Percentiles rank a stretch among this genome's conserved stretches.
Evolutionary conservation across 768 basidiomycete species (phyloP).

Genomic region (Dacryopinax spathularia): DNA sequence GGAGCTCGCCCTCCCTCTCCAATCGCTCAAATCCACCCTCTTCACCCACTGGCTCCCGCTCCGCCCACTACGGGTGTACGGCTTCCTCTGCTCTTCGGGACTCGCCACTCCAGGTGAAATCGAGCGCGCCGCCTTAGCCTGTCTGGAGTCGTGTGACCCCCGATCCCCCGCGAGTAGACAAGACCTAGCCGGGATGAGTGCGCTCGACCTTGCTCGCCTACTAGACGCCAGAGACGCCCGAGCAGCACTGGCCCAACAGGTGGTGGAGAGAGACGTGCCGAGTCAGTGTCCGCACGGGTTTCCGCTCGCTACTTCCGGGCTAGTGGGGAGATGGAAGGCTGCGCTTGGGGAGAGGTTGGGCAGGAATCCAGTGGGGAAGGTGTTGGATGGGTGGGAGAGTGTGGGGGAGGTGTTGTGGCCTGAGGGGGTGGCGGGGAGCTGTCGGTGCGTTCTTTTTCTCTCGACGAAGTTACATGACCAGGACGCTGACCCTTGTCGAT

Average conservation of each 20-base stretch:
- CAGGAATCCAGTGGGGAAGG: neutral
- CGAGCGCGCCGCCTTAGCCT: neutral
- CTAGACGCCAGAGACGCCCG: neutral
- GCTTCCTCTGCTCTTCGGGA: neutral
- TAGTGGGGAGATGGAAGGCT: neutral
- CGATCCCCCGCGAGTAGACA: neutral
- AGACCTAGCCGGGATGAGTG: neutral
- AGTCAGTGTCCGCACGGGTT: neutral
- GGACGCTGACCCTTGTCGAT: neutral
- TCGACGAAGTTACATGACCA: neutral
- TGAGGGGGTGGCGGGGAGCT: neutral
- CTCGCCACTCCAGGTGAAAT: neutral
- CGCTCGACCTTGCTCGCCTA: neutral
- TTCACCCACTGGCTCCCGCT: neutral
- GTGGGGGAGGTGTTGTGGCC: neutral
- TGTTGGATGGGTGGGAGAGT: neutral
- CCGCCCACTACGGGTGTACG: neutral
- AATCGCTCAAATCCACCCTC: neutral
- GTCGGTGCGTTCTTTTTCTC: neutral
- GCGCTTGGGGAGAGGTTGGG: constrained; percentile 1
- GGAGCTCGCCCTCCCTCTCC: constrained; percentile 2
- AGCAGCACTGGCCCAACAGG: neutral
- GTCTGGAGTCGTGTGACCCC: neutral
- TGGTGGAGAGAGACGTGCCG: neutral
- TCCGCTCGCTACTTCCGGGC: neutral